phyloP scores from a whole-genome alignment of 1,284 basidiomycete species.

The Irpex lacteus region DNA sequence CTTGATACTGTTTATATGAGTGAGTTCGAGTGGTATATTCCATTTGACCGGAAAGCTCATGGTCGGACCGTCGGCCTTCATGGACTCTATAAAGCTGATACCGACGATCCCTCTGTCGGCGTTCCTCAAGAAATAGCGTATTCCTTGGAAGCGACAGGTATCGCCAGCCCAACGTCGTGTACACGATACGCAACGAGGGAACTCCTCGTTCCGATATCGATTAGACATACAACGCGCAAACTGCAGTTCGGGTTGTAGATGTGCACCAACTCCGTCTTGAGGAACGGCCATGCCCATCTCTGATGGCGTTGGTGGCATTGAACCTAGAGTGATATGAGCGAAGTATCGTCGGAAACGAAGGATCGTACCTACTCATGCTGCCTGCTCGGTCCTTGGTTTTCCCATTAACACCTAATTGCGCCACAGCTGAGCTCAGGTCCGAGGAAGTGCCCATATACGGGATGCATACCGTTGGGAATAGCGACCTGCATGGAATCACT shows the following conservation, averaged over 20 bases:
- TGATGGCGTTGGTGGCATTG: neutral
- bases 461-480: slow-evolving; percentile 40
- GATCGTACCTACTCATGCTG: neutral
- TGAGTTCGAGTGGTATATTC: slow-evolving; percentile 52
- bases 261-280: neutral
- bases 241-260: slow-evolving; percentile 58
- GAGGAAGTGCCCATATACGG: neutral
- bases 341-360: neutral
- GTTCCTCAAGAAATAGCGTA: slow-evolving; percentile 70
- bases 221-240: slow-evolving; percentile 79
- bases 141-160: slow-evolving; percentile 77
- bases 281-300: neutral
- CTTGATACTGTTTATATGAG: slow-evolving; percentile 58
- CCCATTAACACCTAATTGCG: neutral
- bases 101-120: slow-evolving; percentile 53
- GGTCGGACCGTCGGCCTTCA: slow-evolving; percentile 50
- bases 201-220: slow-evolving; percentile 63
- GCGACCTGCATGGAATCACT: slow-evolving; percentile 44
- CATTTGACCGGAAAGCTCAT: slow-evolving; percentile 68
- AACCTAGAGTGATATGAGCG: neutral
- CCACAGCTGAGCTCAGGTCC: neutral
- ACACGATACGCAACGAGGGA: slow-evolving; percentile 77
- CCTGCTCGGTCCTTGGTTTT: neutral
- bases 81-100: slow-evolving; percentile 64
- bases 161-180: slow-evolving; percentile 81